Conservation (phyloP, 208 protist genomes). For the Trypanosoma caninum region DNA sequence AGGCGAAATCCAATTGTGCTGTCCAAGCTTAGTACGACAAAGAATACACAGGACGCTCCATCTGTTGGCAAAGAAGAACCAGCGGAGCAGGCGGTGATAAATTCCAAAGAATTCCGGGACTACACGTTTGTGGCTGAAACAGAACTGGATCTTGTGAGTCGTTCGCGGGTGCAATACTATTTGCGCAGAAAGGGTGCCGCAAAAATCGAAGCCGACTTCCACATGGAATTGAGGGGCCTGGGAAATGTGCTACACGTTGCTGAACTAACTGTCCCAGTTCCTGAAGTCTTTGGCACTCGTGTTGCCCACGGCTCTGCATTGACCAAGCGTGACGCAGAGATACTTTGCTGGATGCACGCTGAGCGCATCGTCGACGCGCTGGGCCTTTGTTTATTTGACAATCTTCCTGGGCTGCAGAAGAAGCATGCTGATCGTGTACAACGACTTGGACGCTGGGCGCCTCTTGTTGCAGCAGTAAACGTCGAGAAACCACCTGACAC, state of each 20-base stretch:
- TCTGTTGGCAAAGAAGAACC: neutral
- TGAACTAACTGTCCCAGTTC: constrained; percentile 39
- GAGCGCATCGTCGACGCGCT: constrained; percentile 72
- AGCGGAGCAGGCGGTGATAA: neutral
- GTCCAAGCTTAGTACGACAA: neutral
- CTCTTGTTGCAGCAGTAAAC: constrained; percentile 9
- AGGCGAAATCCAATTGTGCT: constrained; percentile 14
- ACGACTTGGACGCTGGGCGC: constrained; percentile 39
- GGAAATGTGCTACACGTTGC: constrained; percentile 50
- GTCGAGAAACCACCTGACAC: constrained; percentile 14
- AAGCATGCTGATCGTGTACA: constrained; percentile 56
- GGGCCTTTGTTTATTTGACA: constrained; percentile 74
- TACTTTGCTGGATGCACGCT: constrained; percentile 90
- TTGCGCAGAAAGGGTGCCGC: constrained; percentile 42
- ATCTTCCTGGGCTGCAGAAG: constrained; percentile 72
- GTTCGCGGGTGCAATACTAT: constrained; percentile 80
- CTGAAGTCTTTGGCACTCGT: constrained; percentile 22
- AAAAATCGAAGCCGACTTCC: constrained; percentile 28
- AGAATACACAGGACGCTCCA: neutral
- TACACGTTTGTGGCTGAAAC: constrained; percentile 41
- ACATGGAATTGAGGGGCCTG: constrained; percentile 26
- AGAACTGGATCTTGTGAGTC: constrained; percentile 61
- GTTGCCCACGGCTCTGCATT: constrained; percentile 41
- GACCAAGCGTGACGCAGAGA: constrained; percentile 80
- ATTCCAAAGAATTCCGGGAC: constrained; percentile 20